A percentile compares a stretch with the other conserved stretches of the same genome.
Evolutionary conservation across 352 stramenopile genomes (phyloP).

Genomic region (Globisporangium sylvaticum): DNA sequence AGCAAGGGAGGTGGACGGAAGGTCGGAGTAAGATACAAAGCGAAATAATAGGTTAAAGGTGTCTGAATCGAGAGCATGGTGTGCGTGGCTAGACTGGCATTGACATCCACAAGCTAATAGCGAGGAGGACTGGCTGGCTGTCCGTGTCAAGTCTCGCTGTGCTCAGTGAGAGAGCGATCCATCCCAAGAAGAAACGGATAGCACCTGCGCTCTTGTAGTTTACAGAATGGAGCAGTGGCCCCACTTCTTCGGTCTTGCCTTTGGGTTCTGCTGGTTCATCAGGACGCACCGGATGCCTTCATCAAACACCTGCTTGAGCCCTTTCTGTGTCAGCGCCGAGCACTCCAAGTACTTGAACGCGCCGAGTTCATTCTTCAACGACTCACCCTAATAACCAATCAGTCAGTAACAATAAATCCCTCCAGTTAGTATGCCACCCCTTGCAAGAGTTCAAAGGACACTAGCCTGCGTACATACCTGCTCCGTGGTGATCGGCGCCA

Average conservation of each 20-base stretch:
- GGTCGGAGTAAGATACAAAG: slow-evolving; percentile 1
- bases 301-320: slow-evolving; percentile 93
- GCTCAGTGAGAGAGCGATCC: background rate
- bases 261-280: slow-evolving; percentile 71
- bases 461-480: slow-evolving; percentile 31
- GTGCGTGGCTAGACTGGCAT: background rate
- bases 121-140: background rate
- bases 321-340: slow-evolving; percentile 91
- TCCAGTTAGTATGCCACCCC: background rate
- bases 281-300: slow-evolving; percentile 90
- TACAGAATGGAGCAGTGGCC: slow-evolving; percentile 70
- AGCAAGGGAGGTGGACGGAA: background rate
- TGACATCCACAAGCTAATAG: background rate
- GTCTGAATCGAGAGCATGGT: background rate
- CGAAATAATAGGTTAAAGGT: slow-evolving; percentile 9
- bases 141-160: background rate
- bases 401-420: background rate
- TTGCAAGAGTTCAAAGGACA: background rate
- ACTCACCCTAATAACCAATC: slow-evolving; percentile 55
- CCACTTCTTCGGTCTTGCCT: slow-evolving; percentile 35
- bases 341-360: slow-evolving; percentile 93
- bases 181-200: background rate
- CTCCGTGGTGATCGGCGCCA: slow-evolving; percentile 63
- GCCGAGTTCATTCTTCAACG: slow-evolving; percentile 85
- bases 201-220: slow-evolving; percentile 2